These are phyloP conservation scores for Torulaspora globosa DNA, from an alignment of 1,139 yeast genomes.

Conservation along the genomic window DNA sequence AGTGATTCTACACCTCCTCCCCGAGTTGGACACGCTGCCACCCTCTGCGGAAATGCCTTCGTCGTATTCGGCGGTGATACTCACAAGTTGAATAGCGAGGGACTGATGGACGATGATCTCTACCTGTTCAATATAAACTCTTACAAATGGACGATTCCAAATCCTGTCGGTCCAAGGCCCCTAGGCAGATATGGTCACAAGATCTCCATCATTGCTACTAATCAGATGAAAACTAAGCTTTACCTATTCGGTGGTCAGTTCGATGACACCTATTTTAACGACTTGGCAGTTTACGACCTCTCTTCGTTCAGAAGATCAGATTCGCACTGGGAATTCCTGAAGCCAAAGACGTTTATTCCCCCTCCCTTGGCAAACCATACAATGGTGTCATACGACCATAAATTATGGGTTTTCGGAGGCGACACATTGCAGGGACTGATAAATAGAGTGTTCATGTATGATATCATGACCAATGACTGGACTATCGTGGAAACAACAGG, in stretches of 20 bases:
- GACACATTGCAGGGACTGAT: slow-evolving; percentile 73
- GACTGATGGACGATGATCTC: slow-evolving; percentile 80
- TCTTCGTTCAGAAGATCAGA: slow-evolving; percentile 81
- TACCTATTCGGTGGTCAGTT: slow-evolving; percentile 94
- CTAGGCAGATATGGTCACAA: slow-evolving; percentile 94
- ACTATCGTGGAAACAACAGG: slow-evolving; percentile 45
- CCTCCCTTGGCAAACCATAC: slow-evolving; percentile 93
- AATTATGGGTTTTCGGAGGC: slow-evolving; percentile 90
- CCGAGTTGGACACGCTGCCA: slow-evolving; percentile 92
- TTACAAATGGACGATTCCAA: slow-evolving; percentile 84
- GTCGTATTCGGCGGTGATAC: slow-evolving; percentile 97
- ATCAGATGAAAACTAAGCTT: slow-evolving; percentile 64
- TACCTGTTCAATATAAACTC: slow-evolving; percentile 89
- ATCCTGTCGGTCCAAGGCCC: slow-evolving; percentile 78
- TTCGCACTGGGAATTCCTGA: slow-evolving; percentile 77
- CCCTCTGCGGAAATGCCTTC: slow-evolving; percentile 90
- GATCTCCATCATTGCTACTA: slow-evolving; percentile 54
- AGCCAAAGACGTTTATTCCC: slow-evolving; percentile 54
- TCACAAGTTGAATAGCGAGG: slow-evolving; percentile 70
- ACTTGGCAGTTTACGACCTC: slow-evolving; percentile 79
- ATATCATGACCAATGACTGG: slow-evolving; percentile 70
- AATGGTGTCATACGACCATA: slow-evolving; percentile 74
- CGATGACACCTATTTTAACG: slow-evolving; percentile 82
- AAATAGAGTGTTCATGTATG: slow-evolving; percentile 79
- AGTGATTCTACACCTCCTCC: slow-evolving; percentile 83